Evolutionary conservation across 306 rosid species (phyloP), one percentile per base, ranked within the genome.

Genomic region (Cucurbita maxima): DNA sequence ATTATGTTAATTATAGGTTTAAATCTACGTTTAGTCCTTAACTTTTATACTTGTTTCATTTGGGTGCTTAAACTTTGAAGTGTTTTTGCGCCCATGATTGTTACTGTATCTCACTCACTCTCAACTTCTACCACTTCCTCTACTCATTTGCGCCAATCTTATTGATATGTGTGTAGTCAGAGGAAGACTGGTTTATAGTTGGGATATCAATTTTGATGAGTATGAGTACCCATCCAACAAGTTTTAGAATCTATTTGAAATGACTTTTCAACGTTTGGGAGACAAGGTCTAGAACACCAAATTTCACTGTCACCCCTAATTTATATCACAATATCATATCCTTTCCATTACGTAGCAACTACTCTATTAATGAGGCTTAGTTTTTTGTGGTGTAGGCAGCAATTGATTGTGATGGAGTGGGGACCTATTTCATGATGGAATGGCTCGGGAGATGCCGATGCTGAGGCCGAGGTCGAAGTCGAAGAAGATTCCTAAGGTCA

Each of bases 11-110:
- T 58, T 25, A 5, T 58, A 14, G 20, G 66, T 8, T 59, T 34
- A 14, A 59, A 59, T 8, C 19, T 38, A 14, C 11, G 34, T 43
- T 59, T 59, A 36, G 44, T 59, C 19, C 66, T 14, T 7, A 34
- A 59, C 44, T 34, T 59, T 37, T 57, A 22, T 57, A 22, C 15
- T 58, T 58, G 7, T 58, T 58, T 12, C 43, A 58, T 30, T 30
- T 34, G n/a, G 43, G 18, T 58, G 8, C 43, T 58, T 58, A 6
- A 34, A 58, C 64, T 34, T 6, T 14, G 9, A 13, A 30, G 13
- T 30, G 19, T 1, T 58, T 34, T 89, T 83, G 87, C 97, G 19
- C 93, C 91, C 20, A 89, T 89, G 93, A 48, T 83, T 79, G 57
- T 91, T 44, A 87, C 79, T 48, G 97, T 89, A 82, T 81, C 92